Evolutionary conservation across 768 basidiomycete genomes (phyloP), one percentile per base, ranked within the genome.

Genomic region (Lactarius quietus): DNA sequence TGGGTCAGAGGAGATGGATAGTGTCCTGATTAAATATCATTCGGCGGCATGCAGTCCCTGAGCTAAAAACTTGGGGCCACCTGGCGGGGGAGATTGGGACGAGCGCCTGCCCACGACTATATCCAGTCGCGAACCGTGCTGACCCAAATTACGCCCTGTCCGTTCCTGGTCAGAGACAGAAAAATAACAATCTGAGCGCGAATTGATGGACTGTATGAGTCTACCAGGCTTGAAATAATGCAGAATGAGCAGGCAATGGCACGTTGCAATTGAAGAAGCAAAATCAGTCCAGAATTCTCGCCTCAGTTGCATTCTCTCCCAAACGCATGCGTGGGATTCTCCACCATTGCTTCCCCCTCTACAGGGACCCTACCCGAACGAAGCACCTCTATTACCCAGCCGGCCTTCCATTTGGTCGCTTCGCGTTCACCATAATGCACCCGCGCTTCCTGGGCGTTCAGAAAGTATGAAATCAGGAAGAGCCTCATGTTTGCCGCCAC

Each of bases 21-120:
- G 41, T 28, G 39, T 55, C 31, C 31, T 43, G 51, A 38, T 66
- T 62, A 66, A 66, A 66, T 66, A 66, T 56, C 33, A 54, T 33
- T 23, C 28, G 18, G 65, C 28, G 18, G 65, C 57, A 36, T 36
- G 61, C 31, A 59, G 65, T 62, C 41, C 65, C 65, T 66, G 65
- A 58, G 28, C 65, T 62, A 62, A 54, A 61, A 28, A 8, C 8
- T 18, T 53, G 38, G 23, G n/a, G 36, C 56, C 56, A 57, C 38
- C 58, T 62, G 38, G 45, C 23, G 48, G 39, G 58, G 15, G 12
- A 28, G 39, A 45, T 54, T 26, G 51, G 29, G 31, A 35, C 12
- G 56, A 28, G 65, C 65, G 61, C 65, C 56, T 6, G 48, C 15
- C 56, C 56, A 57, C 23, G 59, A 53, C 5, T 52, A 61, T 33